phyloP scores from a whole-genome alignment of 306 rosid species.

The Aeschynomene evenia region DNA sequence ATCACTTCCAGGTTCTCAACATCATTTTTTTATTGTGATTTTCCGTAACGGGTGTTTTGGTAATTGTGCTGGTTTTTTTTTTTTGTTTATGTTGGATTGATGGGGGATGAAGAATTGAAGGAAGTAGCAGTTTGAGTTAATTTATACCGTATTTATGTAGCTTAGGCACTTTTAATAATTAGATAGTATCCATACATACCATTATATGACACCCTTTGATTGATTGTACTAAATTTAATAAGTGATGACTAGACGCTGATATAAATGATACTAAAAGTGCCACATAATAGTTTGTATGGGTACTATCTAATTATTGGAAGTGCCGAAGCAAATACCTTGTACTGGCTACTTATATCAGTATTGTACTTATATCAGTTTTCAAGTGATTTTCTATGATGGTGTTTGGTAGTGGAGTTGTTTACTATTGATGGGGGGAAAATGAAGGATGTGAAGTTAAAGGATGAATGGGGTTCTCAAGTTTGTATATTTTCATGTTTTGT shows the following conservation, averaged over 20 bases:
- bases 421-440: background rate
- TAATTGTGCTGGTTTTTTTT: background rate
- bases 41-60: background rate
- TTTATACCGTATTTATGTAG: background rate
- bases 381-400: background rate
- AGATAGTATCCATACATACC: too few relatives aligned
- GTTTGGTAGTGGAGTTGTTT: background rate
- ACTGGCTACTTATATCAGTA: too few relatives aligned
- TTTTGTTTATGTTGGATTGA: background rate
- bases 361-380: too few relatives aligned
- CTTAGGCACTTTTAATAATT: too few relatives aligned
- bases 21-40: background rate
- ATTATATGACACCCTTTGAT: too few relatives aligned
- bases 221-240: too few relatives aligned
- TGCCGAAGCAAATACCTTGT: too few relatives aligned
- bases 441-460: background rate
- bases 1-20: constrained; percentile 58
- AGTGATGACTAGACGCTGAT: too few relatives aligned
- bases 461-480: background rate
- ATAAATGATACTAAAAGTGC: too few relatives aligned
- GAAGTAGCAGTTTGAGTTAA: background rate
- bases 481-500: background rate
- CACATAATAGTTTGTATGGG: too few relatives aligned
- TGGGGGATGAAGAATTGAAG: background rate
- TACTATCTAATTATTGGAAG: too few relatives aligned